Conservation (phyloP, 2,329 filamentous ascomycete species). For the Talaromyces albobiverticillius region DNA sequence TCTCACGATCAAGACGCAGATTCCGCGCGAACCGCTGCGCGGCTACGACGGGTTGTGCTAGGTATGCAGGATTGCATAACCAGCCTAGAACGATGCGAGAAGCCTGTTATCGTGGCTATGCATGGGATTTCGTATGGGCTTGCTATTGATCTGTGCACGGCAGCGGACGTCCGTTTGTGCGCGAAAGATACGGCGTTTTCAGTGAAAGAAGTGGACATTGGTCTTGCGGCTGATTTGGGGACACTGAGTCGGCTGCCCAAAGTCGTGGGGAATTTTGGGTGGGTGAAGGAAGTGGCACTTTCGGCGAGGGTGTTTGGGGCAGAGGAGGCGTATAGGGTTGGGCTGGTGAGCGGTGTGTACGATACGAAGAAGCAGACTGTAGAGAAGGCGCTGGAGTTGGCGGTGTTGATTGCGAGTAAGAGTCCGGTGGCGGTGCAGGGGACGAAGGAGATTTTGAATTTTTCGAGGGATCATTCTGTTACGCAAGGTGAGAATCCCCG, state of each 20-base stretch:
- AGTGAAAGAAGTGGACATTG: constrained; percentile 51
- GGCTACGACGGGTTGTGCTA: constrained; percentile 65
- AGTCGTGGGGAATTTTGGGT: constrained; percentile 44
- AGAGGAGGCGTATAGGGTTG: constrained; percentile 43
- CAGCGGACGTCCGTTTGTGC: constrained; percentile 44
- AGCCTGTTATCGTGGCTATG: constrained; percentile 80
- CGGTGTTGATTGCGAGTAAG: constrained; percentile 68
- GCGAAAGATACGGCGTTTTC: constrained; percentile 34
- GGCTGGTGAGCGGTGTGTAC: constrained; percentile 43
- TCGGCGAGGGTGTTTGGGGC: constrained; percentile 43
- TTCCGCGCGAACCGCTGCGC: constrained; percentile 61
- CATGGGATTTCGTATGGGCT: constrained; percentile 77
- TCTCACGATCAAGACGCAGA: constrained; percentile 49
- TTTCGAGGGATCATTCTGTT: constrained; percentile 72
- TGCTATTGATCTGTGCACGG: constrained; percentile 61
- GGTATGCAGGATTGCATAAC: constrained; percentile 79
- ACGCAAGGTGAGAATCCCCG: constrained; percentile 76
- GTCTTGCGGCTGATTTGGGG: constrained; percentile 48
- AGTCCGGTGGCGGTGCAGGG: constrained; percentile 84
- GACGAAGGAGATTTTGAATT: constrained; percentile 84
- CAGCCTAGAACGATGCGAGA: constrained; percentile 80
- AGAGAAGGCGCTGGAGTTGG: constrained; percentile 61
- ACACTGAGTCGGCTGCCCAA: constrained; percentile 48
- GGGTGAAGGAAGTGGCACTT: constrained; percentile 50
- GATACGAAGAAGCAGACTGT: constrained; percentile 60